These are phyloP conservation scores for Diospyros lotus DNA, from an alignment of 148 eudicot genomes.

Conservation along the genomic window DNA sequence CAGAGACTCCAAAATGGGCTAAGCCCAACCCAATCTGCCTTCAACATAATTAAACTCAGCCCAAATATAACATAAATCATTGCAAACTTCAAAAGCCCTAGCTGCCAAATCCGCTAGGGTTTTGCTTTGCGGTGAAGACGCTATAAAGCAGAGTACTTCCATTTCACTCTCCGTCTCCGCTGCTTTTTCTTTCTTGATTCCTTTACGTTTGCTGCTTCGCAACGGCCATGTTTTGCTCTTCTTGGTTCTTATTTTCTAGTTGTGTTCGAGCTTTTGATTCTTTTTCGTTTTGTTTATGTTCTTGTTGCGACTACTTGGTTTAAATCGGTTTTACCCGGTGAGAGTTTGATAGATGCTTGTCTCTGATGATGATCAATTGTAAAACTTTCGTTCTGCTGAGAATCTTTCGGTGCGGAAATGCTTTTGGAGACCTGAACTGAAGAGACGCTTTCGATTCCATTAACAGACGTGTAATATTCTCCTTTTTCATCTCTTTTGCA, in stretches of 20 bases:
- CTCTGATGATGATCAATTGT: conserved; percentile 10
- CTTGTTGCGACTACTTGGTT: background rate
- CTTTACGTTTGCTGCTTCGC: background rate
- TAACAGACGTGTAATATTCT: background rate
- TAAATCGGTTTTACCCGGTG: background rate
- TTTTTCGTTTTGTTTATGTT: background rate
- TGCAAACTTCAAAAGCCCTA: background rate
- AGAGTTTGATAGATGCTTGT: background rate
- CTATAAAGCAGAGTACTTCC: background rate
- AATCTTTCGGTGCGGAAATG: conserved; percentile 8
- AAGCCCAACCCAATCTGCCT: background rate
- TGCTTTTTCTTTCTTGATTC: too few relatives aligned
- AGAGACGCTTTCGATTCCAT: background rate
- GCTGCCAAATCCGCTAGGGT: background rate
- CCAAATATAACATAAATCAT: background rate
- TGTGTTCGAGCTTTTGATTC: background rate
- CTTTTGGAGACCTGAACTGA: conserved; percentile 20
- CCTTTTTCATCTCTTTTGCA: too few relatives aligned
- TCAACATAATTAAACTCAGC: background rate
- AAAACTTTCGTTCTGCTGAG: conserved; percentile 21
- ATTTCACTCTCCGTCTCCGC: background rate
- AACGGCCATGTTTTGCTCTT: background rate
- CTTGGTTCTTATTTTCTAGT: background rate
- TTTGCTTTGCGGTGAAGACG: background rate
- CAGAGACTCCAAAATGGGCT: too few relatives aligned